Base-by-base conservation (phyloP, 1,139 yeast genomes). In the Candida sp. region DNA sequence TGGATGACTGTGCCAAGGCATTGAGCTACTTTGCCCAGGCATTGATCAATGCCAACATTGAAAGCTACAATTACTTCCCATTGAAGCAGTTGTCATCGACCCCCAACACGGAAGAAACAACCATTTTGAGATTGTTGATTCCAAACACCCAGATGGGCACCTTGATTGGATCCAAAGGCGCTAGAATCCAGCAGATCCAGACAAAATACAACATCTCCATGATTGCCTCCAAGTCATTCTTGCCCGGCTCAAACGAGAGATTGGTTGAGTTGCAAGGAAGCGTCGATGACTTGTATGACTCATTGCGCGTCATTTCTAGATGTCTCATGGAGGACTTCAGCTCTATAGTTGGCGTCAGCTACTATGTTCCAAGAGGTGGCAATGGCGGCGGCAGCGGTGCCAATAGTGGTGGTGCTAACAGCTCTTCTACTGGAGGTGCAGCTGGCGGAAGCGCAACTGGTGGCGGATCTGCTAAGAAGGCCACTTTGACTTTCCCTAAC, bases 71-170 rank as follows among this genome's bases (percentile, higher is more conserved):
- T 57, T 83, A 78, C 58, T 84, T 84, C 69, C 90, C 90, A 12
- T 76, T 86, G 55, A 86, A 84, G 58, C 83, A 85, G 58, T 73
- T 86, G 55, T 74, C 83, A 51, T 75, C 75, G 22, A 69, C 78
- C 34, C 80, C 84, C 12, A 71, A 80, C 46, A 72, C 80, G 43
- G 80, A 79, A 47, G 75, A 77, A 49, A 76, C 82, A 7, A 78
- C 88, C 30, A 78, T 85, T 41, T 71, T 91, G 60, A 80, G 97
- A 63, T 74, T 92, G 49, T 75, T 93, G 55, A 80, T 92, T 54
- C 93, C 97, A 45, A 92, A 92, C 70, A 80, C 87, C 54, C 97
- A 91, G 69, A 87, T 92, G 85, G 97, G 98, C 42, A 86, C 96
- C 8, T 82, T 92, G 50, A 92, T 92, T 67, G 98, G 98, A 47